Evolutionary conservation across 2,329 filamentous ascomycete species (phyloP), one percentile per base, ranked within the genome.

Genomic region (Penicillium olsonii): DNA sequence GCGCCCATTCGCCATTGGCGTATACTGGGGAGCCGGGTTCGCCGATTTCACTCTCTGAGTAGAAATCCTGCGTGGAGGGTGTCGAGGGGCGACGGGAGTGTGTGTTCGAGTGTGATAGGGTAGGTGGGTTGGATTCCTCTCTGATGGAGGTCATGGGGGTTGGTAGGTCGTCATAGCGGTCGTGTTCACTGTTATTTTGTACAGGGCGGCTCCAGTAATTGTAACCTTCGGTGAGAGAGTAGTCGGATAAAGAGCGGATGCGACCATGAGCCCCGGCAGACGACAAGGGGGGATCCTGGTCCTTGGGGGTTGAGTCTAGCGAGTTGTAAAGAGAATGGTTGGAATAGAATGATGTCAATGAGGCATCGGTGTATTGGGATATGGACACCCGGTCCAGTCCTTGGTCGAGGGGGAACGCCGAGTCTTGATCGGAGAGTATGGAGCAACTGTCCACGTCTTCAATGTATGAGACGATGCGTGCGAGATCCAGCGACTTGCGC

Each of bases 381-480:
- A 62, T 39, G 10, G 59, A 62, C 18, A 40, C 34, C 17, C 52
- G 56, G 29, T 61, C 57, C 22, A 57, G 42, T 41, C 55, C 49
- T 22, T 55, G 42, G 9, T 61, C 58, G 22, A 54, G 14, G n/a
- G 56, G 50, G 39, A 59, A 62, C 5, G 5, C 54, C 12, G 65
- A 66, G 27, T 66, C 63, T 11, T 59, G 57, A 14, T 53, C 31
- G 3, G 63, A 60, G 7, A 54, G 17, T 14, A 55, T 19, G 4
- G 59, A 62, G 41, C 58, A 63, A 29, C 37, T 49, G 47, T 69
- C 63, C n/a, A 65, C 61, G 35, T 68, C 66, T 40, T 70, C 67
- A 26, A 69, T 68, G 38, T 62, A 68, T 8, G 68, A 70, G 24
- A 69, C 64, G 17, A 71, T 69, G 15, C 65, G 61, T 11, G 66